These are phyloP conservation scores for Ophiobolus disseminans DNA, from an alignment of 2,329 filamentous ascomycete species.

Conservation along the genomic window DNA sequence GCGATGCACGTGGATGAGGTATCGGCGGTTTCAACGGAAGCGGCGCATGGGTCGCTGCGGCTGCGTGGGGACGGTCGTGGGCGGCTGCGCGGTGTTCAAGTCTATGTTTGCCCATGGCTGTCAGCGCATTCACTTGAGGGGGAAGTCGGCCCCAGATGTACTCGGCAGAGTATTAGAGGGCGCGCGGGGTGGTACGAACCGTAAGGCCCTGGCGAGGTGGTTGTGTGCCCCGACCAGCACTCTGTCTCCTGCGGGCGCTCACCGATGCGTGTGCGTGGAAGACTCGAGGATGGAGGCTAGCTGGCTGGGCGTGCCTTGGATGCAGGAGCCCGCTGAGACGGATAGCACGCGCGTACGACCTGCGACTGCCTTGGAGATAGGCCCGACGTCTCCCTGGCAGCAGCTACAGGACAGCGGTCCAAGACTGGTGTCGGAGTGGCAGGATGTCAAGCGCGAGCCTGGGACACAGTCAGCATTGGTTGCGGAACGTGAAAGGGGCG, in stretches of 20 bases:
- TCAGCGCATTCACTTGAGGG: conserved; percentile 32
- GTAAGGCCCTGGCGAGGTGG: conserved; percentile 31
- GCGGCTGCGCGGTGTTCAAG: conserved; percentile 23
- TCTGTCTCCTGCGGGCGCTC: conserved; percentile 41
- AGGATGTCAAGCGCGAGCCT: conserved; percentile 32
- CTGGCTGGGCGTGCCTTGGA: conserved; percentile 1
- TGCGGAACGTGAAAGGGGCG: conserved; percentile 36
- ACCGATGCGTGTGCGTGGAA: conserved; percentile 37
- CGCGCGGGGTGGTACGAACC: conserved; percentile 45
- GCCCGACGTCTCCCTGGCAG: conserved; percentile 9
- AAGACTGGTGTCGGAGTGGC: conserved; percentile 18
- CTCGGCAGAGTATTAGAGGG: conserved; percentile 29
- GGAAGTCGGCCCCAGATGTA: conserved; percentile 6
- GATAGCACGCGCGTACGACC: conserved; percentile 21
- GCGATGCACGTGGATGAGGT: conserved; percentile 23
- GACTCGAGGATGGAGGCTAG: conserved; percentile 26
- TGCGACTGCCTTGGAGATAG: conserved; percentile 9
- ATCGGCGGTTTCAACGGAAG: conserved; percentile 25
- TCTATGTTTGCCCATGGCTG: conserved; percentile 41
- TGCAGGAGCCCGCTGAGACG: conserved; percentile 24
- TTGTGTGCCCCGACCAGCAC: conserved; percentile 34
- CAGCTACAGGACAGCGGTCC: conserved; percentile 5
- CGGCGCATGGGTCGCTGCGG: conserved; percentile 37
- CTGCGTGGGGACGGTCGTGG: conserved; percentile 14
- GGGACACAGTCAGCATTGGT: conserved; percentile 39